A percentile compares a stretch with the other conserved stretches of the same genome.
phyloP scores from a whole-genome alignment of 2,329 filamentous ascomycete genomes.

The Phaeosphaeria sp. region DNA sequence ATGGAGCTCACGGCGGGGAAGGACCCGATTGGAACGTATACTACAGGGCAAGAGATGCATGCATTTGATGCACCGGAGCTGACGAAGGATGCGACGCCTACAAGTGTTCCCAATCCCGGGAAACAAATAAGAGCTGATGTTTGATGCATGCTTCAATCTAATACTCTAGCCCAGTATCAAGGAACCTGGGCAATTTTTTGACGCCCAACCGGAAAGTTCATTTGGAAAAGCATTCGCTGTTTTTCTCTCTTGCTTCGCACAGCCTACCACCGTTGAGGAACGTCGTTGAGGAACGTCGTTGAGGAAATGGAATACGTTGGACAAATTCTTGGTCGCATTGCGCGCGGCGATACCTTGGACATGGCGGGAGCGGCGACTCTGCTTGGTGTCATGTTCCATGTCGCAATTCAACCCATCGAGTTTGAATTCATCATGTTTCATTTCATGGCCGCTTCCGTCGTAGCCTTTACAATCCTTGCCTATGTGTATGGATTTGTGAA shows the following conservation, averaged over 20 bases:
- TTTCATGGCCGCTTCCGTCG: constrained; percentile 21
- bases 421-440: constrained; percentile 35
- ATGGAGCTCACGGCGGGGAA: background rate
- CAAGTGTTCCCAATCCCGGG: background rate
- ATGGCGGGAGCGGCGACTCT: constrained; percentile 11
- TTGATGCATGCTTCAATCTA: background rate
- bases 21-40: background rate
- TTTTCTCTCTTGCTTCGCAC: background rate
- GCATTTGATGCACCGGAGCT: background rate
- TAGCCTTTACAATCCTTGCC: constrained; percentile 15
- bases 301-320: background rate
- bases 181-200: background rate
- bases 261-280: background rate
- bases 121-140: background rate
- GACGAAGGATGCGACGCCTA: background rate
- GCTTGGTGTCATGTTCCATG: constrained; percentile 27
- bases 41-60: background rate
- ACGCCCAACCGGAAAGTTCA: too few species aligned
- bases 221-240: too few species aligned
- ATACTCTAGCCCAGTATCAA: background rate
- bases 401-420: constrained; percentile 21
- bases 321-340: constrained; percentile 2
- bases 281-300: too few species aligned
- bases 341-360: background rate
- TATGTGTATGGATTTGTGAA: constrained; percentile 14